Evolutionary conservation across 2,329 filamentous ascomycete genomes (phyloP), one percentile per base, ranked within the genome.

Genomic region (Nemania sp.): DNA sequence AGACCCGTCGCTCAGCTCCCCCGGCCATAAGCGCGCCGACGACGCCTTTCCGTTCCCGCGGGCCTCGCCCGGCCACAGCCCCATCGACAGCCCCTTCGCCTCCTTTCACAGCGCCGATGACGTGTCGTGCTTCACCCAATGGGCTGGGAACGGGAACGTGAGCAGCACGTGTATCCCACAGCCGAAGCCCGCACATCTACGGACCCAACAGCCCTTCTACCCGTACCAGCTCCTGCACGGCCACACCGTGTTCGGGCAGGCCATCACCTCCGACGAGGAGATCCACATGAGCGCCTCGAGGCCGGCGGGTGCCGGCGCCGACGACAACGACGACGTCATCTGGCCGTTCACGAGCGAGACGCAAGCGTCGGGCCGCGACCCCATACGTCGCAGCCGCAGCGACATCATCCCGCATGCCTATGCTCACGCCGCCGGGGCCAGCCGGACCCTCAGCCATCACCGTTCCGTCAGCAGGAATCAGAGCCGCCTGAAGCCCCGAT

Each of bases 301-400:
- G 6, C 21, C 18, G 9, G 17, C 49, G 2, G 29, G 25, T 7
- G 25, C 25, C 25, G 25, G 25, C 25, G 25, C 3, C 25, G 25
- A 29, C 25, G 25, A 29, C 25, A 7, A 32, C 18, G 39, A 58
- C 37, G 21, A 17, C n/a, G 25, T 21, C 15, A 39, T 59, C 42
- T 62, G 62, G 60, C 60, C 63, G 2, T 65, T 49, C 37, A 51
- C 25, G 12, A 55, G 60, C 54, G 56, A 65, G 40, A 49, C 53
- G 15, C 45, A 40, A 10, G 25, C 47, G 17, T 53, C 54, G 32
- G 42, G 43, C 21, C 34, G 51, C 32, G 25, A 42, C n/a, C 48
- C 57, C 13, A 35, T 50, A n/a, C 29, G 20, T 25, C 54, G 58
- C 7, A 54, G 54, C 35, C 40, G 29, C n/a, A 61, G 54, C 21